Conservation (phyloP, 2,329 filamentous ascomycete species). For the Epichloe amarillans region DNA sequence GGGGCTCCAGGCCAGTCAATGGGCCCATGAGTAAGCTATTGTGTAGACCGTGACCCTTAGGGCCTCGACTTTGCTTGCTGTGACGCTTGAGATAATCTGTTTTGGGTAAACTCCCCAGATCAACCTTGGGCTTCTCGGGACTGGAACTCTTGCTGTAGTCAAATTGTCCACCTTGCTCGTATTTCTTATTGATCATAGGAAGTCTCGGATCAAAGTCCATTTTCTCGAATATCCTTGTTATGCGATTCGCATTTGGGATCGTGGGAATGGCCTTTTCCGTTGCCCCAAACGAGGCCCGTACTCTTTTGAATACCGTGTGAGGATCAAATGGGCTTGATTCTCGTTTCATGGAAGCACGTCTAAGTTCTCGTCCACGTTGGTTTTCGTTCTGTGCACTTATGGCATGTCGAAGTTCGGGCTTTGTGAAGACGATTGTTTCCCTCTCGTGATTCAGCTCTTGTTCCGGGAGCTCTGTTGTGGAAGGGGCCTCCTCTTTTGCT, state of each 20-base stretch:
- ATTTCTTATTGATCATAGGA: conserved; percentile 43
- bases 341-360: conserved; percentile 29
- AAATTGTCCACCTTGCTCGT: conserved; percentile 42
- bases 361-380: conserved; percentile 18
- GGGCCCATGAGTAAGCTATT: conserved; percentile 14
- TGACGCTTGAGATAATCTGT: conserved; percentile 36
- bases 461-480: conserved; percentile 6
- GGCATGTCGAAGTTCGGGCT: conserved; percentile 45
- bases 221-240: conserved; percentile 38
- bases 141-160: conserved; percentile 25
- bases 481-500: conserved; percentile 9
- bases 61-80: conserved; percentile 25
- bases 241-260: conserved; percentile 17
- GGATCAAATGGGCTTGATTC: conserved; percentile 44
- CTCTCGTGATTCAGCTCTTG: conserved; percentile 10
- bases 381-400: conserved; percentile 37
- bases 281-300: conserved; percentile 31
- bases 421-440: conserved; percentile 35
- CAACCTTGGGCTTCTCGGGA: conserved; percentile 17
- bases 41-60: conserved; percentile 16
- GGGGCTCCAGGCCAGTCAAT: conserved; percentile 14
- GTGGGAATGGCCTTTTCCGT: conserved; percentile 10
- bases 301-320: conserved; percentile 46
- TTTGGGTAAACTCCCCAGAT: conserved; percentile 26
- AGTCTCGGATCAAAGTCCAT: conserved; percentile 40